Conservation (phyloP, 2,329 filamentous ascomycete genomes). For the Colletotrichum tabaci region DNA sequence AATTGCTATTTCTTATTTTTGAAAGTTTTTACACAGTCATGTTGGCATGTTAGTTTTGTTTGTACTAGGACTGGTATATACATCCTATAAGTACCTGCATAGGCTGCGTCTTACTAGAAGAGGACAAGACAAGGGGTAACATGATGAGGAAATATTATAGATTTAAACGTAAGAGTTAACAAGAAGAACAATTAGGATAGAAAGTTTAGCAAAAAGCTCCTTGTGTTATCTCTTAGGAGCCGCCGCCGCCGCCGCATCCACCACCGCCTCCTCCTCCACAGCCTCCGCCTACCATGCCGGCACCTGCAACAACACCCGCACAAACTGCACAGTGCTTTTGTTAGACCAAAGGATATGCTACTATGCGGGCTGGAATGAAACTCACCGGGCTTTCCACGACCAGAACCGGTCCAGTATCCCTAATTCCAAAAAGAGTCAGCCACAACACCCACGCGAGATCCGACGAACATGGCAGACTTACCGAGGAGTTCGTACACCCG, state of each 20-base stretch:
- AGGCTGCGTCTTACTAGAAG: rapidly evolving
- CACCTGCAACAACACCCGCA: background rate
- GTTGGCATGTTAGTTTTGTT: too few relatives aligned
- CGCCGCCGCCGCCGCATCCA: constrained; percentile 23
- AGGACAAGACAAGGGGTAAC: too few relatives aligned
- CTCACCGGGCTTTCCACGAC: background rate
- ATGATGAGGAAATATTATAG: background rate
- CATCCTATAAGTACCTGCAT: rapidly evolving
- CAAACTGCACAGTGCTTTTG: background rate
- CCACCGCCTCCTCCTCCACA: constrained; percentile 16
- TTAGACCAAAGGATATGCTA: background rate
- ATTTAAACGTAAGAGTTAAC: too few relatives aligned
- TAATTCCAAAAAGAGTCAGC: constrained; percentile 1
- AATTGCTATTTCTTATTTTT: too few relatives aligned
- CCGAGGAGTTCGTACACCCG: constrained; percentile 44
- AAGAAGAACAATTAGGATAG: background rate
- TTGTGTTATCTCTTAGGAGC: background rate
- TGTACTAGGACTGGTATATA: too few relatives aligned
- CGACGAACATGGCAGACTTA: constrained; percentile 2
- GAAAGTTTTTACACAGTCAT: too few relatives aligned
- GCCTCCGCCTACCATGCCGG: too few relatives aligned
- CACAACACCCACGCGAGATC: background rate
- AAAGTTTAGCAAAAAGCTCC: too few relatives aligned
- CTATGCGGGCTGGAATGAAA: background rate
- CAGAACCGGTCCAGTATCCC: constrained; percentile 20